A percentile compares a stretch with the other conserved stretches of the same genome.
Conservation (phyloP, 345 rosid genomes). For the Hibiscus mutabilis region DNA sequence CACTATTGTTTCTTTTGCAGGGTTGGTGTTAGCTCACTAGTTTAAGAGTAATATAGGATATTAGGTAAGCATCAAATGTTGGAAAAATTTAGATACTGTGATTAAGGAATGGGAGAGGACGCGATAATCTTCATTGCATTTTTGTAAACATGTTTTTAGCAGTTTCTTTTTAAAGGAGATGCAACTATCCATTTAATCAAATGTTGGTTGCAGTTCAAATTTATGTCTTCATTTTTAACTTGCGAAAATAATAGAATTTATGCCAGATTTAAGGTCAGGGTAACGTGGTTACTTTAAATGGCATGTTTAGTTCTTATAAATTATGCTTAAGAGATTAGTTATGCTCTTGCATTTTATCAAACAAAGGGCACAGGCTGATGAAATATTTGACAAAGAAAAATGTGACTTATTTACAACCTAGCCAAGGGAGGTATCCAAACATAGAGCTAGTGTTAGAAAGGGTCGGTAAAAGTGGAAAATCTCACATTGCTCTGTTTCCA, state of each 20-base stretch:
- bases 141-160: not conserved
- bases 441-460: not conserved
- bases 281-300: not conserved
- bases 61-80: not conserved
- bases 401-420: not conserved
- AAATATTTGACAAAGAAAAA: not conserved
- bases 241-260: not conserved
- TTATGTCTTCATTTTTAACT: not conserved
- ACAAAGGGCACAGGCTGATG: not conserved
- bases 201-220: not conserved
- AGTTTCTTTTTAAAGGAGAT: not conserved
- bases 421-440: not conserved
- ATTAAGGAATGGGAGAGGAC: not conserved
- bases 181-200: not conserved
- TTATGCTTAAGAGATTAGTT: not conserved
- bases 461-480: not conserved
- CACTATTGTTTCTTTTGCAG: not conserved
- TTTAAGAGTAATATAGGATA: not conserved
- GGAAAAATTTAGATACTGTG: not conserved
- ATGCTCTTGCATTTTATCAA: not conserved
- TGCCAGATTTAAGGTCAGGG: not conserved
- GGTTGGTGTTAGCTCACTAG: no score
- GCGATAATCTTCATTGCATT: not conserved
- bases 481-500: not conserved
- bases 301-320: not conserved